A percentile compares a stretch with the other conserved stretches of the same genome.
phyloP scores from a whole-genome alignment of 1,284 basidiomycete species.

The Puccinia coronata region DNA sequence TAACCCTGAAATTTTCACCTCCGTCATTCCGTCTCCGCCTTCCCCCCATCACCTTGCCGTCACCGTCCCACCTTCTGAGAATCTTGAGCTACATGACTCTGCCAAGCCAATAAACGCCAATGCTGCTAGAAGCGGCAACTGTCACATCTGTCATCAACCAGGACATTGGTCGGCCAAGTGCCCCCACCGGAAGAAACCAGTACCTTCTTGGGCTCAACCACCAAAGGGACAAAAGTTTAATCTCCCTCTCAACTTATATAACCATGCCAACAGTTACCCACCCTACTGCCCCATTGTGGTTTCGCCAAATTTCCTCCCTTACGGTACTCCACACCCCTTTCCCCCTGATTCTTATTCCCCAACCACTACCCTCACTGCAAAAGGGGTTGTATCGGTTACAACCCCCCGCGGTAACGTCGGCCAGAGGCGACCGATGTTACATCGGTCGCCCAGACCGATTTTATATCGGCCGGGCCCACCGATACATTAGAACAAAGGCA shows the following conservation, averaged over 20 bases:
- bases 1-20: not conserved
- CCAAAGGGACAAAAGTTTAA: not conserved
- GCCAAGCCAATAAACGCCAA: not conserved
- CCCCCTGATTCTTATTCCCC: not conserved
- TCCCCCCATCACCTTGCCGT: not conserved
- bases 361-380: too few species aligned
- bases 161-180: conserved; percentile 13
- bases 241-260: not conserved
- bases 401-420: too few species aligned
- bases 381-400: too few species aligned
- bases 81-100: not conserved
- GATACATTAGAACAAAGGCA: too few species aligned
- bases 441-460: too few species aligned
- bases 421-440: too few species aligned
- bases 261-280: not conserved
- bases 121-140: not conserved
- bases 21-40: not conserved
- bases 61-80: not conserved
- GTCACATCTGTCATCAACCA: not conserved
- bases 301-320: not conserved
- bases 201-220: too few species aligned
- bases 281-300: not conserved
- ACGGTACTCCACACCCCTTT: not conserved
- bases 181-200: too few species aligned
- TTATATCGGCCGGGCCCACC: too few species aligned